Evolutionary conservation across 805 yeast genomes (phyloP), one percentile per base, ranked within the genome.

Genomic region (Wickerhamomyces xylosicus): DNA sequence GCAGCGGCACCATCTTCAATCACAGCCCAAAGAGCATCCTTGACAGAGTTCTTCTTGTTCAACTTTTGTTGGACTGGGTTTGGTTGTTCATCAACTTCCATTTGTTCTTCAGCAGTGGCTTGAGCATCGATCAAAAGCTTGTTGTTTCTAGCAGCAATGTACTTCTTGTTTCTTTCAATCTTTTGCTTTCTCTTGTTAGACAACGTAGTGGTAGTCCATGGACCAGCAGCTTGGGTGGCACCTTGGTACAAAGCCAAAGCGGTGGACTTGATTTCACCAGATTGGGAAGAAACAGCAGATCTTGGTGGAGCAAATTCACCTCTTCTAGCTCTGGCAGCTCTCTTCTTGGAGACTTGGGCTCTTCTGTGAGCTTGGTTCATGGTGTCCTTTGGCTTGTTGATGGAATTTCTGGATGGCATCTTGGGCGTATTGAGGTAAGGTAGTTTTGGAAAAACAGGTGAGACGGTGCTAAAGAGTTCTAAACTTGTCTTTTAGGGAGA

Each of bases 321-420:
- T 13, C 50, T 55, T 46, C 60, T 59, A 44, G 68, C 65, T 53
- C 79, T 67, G 21, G 67, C 64, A 15, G 78, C 66, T 59, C 85
- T 69, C 55, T 71, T 77, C 50, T 65, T 69, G 19, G 75, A 72
- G 22, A 77, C 58, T 32, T 70, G 53, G 27, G 66, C 58, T 34
- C 72, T 67, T 57, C 73, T 79, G 37, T 67, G 66, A 43, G 68
- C 67, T 39, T 75, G 63, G 45, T 61, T 64, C 31, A 74, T 59
- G 44, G 72, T 70, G 48, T 71, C 73, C 57, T 79, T 80, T 36
- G 92, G 95, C 60, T 79, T 84, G 61, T 86, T 87, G 47, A 85
- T 69, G 34, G 86, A 74, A 67, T 84, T 85, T 62, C 72, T 81
- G 15, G 87, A 79, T 27, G 95, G 92, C 95, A 85, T 85, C 17